phyloP scores from a whole-genome alignment of 192 early-diverging fungal genomes.

The Funneliformis mosseae region DNA sequence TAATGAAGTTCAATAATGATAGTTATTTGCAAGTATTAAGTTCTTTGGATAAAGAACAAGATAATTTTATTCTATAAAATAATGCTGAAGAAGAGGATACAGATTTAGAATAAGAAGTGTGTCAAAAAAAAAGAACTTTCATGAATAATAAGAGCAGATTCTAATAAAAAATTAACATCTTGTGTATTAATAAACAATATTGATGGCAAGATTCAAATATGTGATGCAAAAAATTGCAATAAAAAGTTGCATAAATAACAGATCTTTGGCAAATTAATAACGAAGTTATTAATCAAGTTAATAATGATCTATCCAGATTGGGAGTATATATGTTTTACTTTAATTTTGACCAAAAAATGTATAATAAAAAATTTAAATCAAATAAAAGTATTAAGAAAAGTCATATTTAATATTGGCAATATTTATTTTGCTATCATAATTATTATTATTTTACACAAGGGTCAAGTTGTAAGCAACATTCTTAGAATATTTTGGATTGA shows the following conservation, averaged over 20 bases:
- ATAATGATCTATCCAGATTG: not conserved
- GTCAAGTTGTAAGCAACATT: not conserved
- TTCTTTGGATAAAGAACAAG: not conserved
- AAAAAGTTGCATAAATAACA: not conserved
- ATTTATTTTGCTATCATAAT: not conserved
- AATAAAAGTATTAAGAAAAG: not conserved
- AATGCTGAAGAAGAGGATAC: not conserved
- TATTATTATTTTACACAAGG: not conserved
- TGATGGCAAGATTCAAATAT: not conserved
- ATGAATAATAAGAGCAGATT: too few species aligned
- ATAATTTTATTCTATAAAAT: not conserved
- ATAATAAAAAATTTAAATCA: constrained; percentile 6
- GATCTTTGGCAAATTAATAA: not conserved
- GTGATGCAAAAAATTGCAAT: not conserved
- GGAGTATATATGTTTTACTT: not conserved
- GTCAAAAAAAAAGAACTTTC: too few species aligned
- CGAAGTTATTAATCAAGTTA: not conserved
- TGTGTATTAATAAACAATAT: not conserved
- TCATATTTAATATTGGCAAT: not conserved
- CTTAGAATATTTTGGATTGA: constrained; percentile 5
- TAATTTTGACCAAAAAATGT: not conserved
- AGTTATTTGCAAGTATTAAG: not conserved
- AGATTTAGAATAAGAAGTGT: not conserved
- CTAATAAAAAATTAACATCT: not conserved
- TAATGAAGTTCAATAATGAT: not conserved